Evolutionary conservation across 805 yeast genomes (phyloP), one percentile per base, ranked within the genome.

Genomic region (Cyberlindnera euphorbiiphila): DNA sequence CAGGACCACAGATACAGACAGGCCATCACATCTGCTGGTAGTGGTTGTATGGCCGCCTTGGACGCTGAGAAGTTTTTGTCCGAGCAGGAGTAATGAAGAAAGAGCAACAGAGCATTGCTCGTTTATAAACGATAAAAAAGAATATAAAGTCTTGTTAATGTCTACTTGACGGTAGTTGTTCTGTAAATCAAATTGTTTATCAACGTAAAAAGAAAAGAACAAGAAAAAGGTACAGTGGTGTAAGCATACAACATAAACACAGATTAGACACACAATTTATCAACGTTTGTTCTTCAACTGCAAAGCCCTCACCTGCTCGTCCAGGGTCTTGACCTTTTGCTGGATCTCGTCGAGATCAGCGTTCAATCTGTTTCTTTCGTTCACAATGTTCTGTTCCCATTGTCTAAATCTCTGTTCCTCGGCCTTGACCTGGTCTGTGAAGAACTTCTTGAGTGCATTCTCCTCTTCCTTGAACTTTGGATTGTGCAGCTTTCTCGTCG

Each of bases 11-110:
- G 76, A 62, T 93, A 91, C 68, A 86, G 98, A 79, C 98, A 93
- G 72, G 98, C 98, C 42, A 87, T 93, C 60, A 93, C 98, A 28
- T 88, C 97, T 62, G 98, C 98, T n/a, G 98, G 98, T 59, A 76
- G 96, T 47, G 98, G 98, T 47, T 93, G 98, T 74, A 91, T 89
- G 97, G 98, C 98, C 56, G 98, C 95, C 43, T 75, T 93, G 45
- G 98, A 93, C 57, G 86, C 91, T 58, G 97, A 89, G 69, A 82
- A 78, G 62, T 84, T 73, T 63, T 61, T 89, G 45, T 68, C 91
- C 31, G 94, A 85, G 50, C 53, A 57, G 37, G 72, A 68, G 41
- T 67, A 60, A 40, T 29, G 33, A 9, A 19, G 8, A 29, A 12
- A 29, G 15, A 11, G n/a, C n/a, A n/a, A n/a, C n/a, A n/a, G n/a